Conservation (phyloP, 345 rosid genomes). For the Balakata baccata region DNA sequence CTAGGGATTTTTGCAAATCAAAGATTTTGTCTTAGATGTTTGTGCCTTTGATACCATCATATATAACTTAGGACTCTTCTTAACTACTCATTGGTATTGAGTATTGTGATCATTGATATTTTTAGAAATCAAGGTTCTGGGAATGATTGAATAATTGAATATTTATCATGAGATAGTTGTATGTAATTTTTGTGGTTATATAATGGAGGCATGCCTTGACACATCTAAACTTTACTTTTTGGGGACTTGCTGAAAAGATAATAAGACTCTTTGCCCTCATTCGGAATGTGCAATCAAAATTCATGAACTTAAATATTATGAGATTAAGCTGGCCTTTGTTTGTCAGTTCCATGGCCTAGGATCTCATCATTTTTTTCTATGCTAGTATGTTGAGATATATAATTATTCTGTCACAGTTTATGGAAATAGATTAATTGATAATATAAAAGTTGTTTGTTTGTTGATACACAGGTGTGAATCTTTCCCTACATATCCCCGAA, state of each 20-base stretch:
- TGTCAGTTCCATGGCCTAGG: neutral
- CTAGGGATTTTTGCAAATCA: neutral
- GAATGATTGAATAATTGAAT: neutral
- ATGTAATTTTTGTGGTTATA: neutral
- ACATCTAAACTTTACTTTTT: neutral
- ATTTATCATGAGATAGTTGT: neutral
- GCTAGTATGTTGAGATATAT: neutral
- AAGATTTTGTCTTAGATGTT: neutral
- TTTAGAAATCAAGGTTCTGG: neutral
- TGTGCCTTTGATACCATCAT: neutral
- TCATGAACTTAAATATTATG: neutral
- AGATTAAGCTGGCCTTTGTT: neutral
- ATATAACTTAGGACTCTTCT: neutral
- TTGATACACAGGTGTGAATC: constrained; percentile 78
- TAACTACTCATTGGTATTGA: neutral
- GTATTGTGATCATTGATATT: neutral
- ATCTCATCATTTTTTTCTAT: neutral
- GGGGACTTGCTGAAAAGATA: neutral
- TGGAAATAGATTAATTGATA: constrained; percentile 7
- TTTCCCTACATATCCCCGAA: constrained; percentile 95
- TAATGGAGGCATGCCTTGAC: neutral
- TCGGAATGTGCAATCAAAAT: neutral
- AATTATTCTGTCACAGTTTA: constrained; percentile 11
- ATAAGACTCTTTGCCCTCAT: neutral
- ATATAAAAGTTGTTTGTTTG: constrained; percentile 9